Evolutionary conservation across 2,329 filamentous ascomycete species (phyloP).

Genomic region (Hypomyces rosellus): DNA sequence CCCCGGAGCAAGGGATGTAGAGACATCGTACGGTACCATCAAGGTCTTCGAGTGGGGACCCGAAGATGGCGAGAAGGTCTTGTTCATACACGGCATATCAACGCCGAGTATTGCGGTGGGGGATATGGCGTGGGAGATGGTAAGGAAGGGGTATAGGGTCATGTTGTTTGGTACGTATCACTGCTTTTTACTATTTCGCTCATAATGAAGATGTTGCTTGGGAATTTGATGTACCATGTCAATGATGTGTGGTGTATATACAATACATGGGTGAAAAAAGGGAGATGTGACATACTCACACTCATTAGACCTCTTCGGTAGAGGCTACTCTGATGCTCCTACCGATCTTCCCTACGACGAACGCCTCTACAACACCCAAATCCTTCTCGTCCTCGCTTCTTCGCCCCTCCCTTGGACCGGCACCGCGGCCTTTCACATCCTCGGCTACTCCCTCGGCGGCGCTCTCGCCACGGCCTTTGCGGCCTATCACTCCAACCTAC

Average conservation of each 20-base stretch:
- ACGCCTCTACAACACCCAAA: constrained; percentile 58
- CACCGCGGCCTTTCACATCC: constrained; percentile 56
- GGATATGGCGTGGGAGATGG: constrained; percentile 59
- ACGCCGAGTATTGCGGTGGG: constrained; percentile 68
- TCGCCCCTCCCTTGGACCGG: constrained; percentile 52
- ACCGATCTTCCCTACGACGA: constrained; percentile 53
- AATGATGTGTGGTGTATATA: too few relatives aligned
- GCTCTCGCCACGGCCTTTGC: constrained; percentile 66
- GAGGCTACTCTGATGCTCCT: constrained; percentile 71
- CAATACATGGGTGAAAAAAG: too few relatives aligned
- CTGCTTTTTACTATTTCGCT: neutral
- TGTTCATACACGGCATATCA: constrained; percentile 75
- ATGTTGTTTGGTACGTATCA: constrained; percentile 64
- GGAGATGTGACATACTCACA: neutral
- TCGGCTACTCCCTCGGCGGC: constrained; percentile 78
- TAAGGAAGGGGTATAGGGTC: constrained; percentile 61
- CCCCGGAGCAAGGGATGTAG: constrained; percentile 62
- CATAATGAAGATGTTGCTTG: too few relatives aligned
- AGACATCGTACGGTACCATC: constrained; percentile 63
- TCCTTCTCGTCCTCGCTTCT: constrained; percentile 59
- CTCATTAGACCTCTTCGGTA: constrained; percentile 59
- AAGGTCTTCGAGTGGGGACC: constrained; percentile 79
- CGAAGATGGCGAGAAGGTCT: constrained; percentile 60
- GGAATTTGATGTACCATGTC: too few relatives aligned
- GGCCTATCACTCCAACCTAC: constrained; percentile 57